Evolutionary conservation across 176 grass and related monocot genomes (phyloP), one percentile per base, ranked within the genome.

Genomic region (Phoenix dactylifera): DNA sequence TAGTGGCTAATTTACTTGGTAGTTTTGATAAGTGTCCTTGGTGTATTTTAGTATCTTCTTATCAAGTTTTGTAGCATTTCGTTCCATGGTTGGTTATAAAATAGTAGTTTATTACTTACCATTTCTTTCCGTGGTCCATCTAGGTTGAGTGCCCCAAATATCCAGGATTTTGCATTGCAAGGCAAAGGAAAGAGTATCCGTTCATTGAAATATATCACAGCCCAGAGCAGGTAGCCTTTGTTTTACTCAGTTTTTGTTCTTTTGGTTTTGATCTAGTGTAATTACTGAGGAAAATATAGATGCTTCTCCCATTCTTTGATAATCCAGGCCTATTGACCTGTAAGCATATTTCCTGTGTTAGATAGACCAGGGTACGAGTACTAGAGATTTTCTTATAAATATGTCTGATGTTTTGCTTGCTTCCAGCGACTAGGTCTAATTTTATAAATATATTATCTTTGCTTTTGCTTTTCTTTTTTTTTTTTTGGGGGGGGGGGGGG

Each of bases 131-230:
- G 9, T 28, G 23, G 4, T 50, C 17, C n/a, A 32, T 60, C 30
- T 65, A 96, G 91, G 91, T 90, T 6, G 86, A 96, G 67, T 96
- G 91, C 62, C 86, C 91, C 65, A 96, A 96, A 85, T 90, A 87
- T 79, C 91, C 91, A 32, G 80, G 86, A 54, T 96, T 96, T 90
- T 90, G 91, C 61, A 80, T 96, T 19, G 73, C 86, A 35, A 87
- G 91, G 58, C 86, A 86, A 54, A 96, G 18, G 65, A 96, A 81
- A 4, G 91, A 96, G 12, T 96, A 96, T 78, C 91, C 91, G 52
- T 96, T 96, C 65, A 67, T 96, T 87, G 91, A 96, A 86, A 83
- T 96, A 68, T 96, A 90, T 85, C 80, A 87, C 68, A 87, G 71
- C 29, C 91, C 91, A 55, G 86, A 96, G 71, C 86, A 95, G 77